Evolutionary conservation across 1,284 basidiomycete genomes (phyloP).

Genomic region (Laetiporus sulphureus): DNA sequence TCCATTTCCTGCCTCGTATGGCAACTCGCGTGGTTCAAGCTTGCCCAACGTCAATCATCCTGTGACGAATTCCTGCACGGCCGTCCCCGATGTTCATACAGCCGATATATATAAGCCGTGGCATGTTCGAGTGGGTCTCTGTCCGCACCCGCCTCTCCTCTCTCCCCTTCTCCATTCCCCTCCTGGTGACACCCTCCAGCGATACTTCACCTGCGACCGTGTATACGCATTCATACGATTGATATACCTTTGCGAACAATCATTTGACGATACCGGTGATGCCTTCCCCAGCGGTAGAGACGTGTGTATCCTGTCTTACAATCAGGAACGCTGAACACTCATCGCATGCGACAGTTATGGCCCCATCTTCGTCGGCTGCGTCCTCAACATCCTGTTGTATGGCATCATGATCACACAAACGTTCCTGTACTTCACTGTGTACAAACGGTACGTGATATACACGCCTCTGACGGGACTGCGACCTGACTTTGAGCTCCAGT

Average conservation of each 20-base stretch:
- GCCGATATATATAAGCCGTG: slow-evolving; percentile 1
- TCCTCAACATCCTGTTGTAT: slow-evolving; percentile 34
- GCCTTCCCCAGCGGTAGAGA: slow-evolving; percentile 10
- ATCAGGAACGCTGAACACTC: not conserved
- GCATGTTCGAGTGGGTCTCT: not conserved
- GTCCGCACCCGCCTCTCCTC: slow-evolving; percentile 1
- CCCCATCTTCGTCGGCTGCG: slow-evolving; percentile 34
- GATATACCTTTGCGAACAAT: not conserved
- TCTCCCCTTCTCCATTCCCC: slow-evolving; percentile 1
- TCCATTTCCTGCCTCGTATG: too few relatives aligned
- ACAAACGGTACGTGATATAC: slow-evolving; percentile 31
- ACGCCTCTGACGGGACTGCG: too few relatives aligned
- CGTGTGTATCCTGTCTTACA: slow-evolving; percentile 12
- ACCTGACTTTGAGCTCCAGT: too few relatives aligned
- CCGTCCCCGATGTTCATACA: too few relatives aligned
- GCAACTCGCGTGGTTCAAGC: too few relatives aligned
- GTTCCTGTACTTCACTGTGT: slow-evolving; percentile 33
- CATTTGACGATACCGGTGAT: not conserved
- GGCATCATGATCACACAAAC: slow-evolving; percentile 36
- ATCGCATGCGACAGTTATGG: slow-evolving; percentile 25
- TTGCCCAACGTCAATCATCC: too few relatives aligned
- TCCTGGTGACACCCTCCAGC: slow-evolving; percentile 13
- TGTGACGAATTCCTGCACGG: too few relatives aligned
- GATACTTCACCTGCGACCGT: slow-evolving; percentile 2
- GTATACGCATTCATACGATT: not conserved